phyloP scores from a whole-genome alignment of 2,329 filamentous ascomycete species.

The Teratosphaeriaceae sp. region DNA sequence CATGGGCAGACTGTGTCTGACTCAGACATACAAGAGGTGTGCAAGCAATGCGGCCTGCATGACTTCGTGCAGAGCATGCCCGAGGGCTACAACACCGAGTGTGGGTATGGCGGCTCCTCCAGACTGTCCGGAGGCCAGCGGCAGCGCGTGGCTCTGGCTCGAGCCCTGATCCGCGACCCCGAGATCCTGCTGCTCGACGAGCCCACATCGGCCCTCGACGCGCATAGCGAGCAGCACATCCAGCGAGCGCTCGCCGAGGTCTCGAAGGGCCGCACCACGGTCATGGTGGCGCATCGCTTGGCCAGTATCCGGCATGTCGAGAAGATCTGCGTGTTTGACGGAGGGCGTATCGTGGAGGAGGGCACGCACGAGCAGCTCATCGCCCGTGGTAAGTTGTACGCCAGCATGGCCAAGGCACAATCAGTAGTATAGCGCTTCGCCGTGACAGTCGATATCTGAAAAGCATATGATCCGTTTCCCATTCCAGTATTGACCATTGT shows the following conservation, averaged over 20 bases:
- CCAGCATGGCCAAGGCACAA: conserved; percentile 32
- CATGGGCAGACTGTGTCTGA: conserved; percentile 20
- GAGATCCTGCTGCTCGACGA: conserved; percentile 42
- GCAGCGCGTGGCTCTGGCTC: conserved; percentile 40
- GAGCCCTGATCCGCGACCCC: conserved; percentile 41
- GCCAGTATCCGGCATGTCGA: conserved; percentile 74
- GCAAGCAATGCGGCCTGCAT: conserved; percentile 38
- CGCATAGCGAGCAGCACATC: conserved; percentile 38
- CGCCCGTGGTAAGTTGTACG: conserved; percentile 37
- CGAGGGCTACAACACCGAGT: conserved; percentile 42
- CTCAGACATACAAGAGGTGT: conserved; percentile 29
- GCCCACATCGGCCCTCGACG: conserved; percentile 41
- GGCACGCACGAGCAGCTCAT: conserved; percentile 58
- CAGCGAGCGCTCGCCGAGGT: conserved; percentile 37
- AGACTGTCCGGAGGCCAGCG: conserved; percentile 40
- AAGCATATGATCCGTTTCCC: too few relatives aligned
- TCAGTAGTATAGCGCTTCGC: conserved; percentile 18
- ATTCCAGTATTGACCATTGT: too few relatives aligned
- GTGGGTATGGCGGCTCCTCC: conserved; percentile 34
- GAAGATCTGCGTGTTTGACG: conserved; percentile 71
- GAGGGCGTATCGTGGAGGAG: conserved; percentile 54
- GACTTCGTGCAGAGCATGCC: conserved; percentile 43
- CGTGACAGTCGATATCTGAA: too few relatives aligned
- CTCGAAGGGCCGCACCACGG: conserved; percentile 49
- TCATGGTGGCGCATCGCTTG: conserved; percentile 71